Evolutionary conservation across 306 rosid species (phyloP).

Genomic region (Oxytropis ochrocephala): DNA sequence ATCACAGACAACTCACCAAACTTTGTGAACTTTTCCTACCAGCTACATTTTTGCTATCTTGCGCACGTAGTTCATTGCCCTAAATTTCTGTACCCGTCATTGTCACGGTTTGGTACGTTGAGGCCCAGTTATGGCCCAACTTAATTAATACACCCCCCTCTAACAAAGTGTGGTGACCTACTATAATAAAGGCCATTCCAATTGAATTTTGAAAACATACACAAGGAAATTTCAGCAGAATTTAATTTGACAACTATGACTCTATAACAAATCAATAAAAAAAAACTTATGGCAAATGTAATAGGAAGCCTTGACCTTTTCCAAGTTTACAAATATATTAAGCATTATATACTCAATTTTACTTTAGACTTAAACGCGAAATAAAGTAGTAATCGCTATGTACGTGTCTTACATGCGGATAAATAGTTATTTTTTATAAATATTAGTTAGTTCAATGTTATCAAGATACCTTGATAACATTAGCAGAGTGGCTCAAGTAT

Average conservation of each 20-base stretch:
- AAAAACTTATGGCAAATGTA: background rate
- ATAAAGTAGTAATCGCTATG: no score
- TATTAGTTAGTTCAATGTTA: no score
- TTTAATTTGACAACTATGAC: background rate
- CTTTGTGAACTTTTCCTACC: slow-evolving; percentile 39
- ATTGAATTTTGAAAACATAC: background rate
- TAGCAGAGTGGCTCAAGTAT: no score
- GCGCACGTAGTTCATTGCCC: slow-evolving; percentile 7
- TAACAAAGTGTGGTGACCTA: background rate
- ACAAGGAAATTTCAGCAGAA: background rate
- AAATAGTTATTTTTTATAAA: no score
- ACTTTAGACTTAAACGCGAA: no score
- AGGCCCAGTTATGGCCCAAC: slow-evolving; percentile 31
- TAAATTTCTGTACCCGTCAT: background rate
- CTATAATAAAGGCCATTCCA: background rate
- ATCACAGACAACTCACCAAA: slow-evolving; percentile 49
- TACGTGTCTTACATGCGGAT: no score
- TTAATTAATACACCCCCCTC: slow-evolving; percentile 3
- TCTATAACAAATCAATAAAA: background rate
- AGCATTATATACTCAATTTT: no score
- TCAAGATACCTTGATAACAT: no score
- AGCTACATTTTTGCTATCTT: slow-evolving; percentile 34
- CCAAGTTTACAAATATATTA: no score
- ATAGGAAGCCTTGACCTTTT: no score
- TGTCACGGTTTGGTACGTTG: slow-evolving; percentile 31